A percentile compares a stretch with the other conserved stretches of the same genome.
Evolutionary conservation across 148 eudicot genomes (phyloP).

Genomic region (Chenopodium formosanum): DNA sequence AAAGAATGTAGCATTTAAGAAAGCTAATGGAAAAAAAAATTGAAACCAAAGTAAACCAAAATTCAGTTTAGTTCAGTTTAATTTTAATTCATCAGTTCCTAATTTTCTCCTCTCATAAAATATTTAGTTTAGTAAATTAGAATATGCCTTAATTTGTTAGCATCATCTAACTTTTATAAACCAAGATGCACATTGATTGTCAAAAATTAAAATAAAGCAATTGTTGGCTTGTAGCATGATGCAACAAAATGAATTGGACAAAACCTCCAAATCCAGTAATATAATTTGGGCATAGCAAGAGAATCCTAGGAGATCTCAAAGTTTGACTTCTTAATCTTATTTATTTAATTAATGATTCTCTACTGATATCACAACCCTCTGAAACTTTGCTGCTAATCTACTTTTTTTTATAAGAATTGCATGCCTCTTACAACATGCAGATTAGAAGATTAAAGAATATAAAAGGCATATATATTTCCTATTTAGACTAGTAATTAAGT

Average conservation of each 20-base stretch:
- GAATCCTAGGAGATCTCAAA: slow-evolving; percentile 22
- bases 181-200: too few relatives aligned
- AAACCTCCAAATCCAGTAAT: neutral
- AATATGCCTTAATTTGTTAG: too few relatives aligned
- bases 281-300: neutral
- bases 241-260: neutral
- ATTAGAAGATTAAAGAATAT: neutral
- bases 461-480: neutral
- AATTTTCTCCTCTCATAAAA: too few relatives aligned
- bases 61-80: too few relatives aligned
- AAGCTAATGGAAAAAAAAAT: too few relatives aligned
- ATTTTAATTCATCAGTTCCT: too few relatives aligned
- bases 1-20: too few relatives aligned
- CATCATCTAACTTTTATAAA: too few relatives aligned
- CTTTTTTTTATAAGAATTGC: neutral
- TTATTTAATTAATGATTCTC: neutral
- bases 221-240: neutral
- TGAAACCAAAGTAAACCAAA: too few relatives aligned
- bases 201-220: neutral
- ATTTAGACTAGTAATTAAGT: neutral
- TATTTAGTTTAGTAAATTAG: too few relatives aligned
- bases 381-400: slow-evolving; percentile 1
- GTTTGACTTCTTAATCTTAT: neutral
- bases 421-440: neutral
- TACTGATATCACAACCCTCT: neutral